These are phyloP conservation scores for Annulohypoxylon bovei DNA, from an alignment of 495 filamentous ascomycete species.

Conservation along the genomic window DNA sequence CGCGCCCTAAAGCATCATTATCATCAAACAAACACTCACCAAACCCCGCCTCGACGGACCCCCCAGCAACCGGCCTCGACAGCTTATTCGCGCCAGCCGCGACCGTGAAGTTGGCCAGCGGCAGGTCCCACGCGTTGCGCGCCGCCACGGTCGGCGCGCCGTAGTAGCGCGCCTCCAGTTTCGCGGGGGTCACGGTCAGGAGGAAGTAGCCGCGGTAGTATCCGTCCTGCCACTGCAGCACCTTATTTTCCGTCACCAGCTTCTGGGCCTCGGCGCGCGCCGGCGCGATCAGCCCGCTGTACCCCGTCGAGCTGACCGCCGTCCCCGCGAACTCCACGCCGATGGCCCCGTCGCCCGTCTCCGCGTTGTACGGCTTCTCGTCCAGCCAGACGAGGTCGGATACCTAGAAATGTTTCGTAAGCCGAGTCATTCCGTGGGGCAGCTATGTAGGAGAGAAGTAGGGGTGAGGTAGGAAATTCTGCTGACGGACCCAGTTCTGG, in stretches of 20 bases:
- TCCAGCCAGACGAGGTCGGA: slow-evolving; percentile 72
- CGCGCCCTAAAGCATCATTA: background rate
- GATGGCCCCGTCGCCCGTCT: slow-evolving; percentile 65
- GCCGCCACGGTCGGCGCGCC: slow-evolving; percentile 58
- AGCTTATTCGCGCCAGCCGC: slow-evolving; percentile 64
- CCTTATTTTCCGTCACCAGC: slow-evolving; percentile 61
- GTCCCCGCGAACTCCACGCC: slow-evolving; percentile 75
- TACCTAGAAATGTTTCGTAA: slow-evolving; percentile 41
- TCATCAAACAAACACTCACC: slow-evolving; percentile 10
- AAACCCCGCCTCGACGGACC: slow-evolving; percentile 58
- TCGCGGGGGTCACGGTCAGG: slow-evolving; percentile 34
- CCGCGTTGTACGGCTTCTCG: slow-evolving; percentile 63
- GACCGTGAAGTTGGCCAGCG: slow-evolving; percentile 71
- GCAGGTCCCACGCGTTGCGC: slow-evolving; percentile 63
- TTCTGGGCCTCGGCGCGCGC: slow-evolving; percentile 54
- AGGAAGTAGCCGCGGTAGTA: slow-evolving; percentile 73
- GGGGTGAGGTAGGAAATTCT: background rate
- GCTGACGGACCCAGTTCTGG: slow-evolving; percentile 63
- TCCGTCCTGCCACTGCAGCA: slow-evolving; percentile 74
- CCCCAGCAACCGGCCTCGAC: slow-evolving; percentile 58
- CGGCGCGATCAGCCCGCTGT: slow-evolving; percentile 54
- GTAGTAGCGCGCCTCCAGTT: slow-evolving; percentile 42
- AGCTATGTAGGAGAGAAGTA: background rate
- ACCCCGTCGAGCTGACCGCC: slow-evolving; percentile 66
- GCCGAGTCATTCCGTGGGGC: background rate